Conservation (phyloP, 352 stramenopile species). For the Peronosclerospora sorghi region DNA sequence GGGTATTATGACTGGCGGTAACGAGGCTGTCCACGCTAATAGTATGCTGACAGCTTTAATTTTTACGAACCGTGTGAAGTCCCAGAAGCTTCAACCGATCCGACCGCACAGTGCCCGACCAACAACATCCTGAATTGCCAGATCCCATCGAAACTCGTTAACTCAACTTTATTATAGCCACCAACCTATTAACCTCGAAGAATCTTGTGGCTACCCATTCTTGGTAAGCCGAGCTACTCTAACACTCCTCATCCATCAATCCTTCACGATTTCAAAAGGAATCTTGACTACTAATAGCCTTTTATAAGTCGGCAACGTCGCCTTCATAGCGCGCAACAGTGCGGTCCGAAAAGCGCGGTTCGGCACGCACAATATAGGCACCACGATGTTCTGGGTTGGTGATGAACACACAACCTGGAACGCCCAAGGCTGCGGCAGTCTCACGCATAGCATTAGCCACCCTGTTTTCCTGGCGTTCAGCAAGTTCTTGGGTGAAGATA, state of each 20-base stretch:
- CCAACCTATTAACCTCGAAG: constrained; percentile 16
- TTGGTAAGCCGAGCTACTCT: background rate
- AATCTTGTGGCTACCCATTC: constrained; percentile 2
- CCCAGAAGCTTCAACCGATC: constrained; percentile 37
- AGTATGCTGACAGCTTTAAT: constrained; percentile 70
- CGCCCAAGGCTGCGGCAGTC: constrained; percentile 81
- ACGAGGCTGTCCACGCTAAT: constrained; percentile 56
- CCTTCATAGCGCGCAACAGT: constrained; percentile 75
- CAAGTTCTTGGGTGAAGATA: constrained; percentile 96
- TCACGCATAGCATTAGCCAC: constrained; percentile 96
- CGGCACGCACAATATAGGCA: constrained; percentile 90
- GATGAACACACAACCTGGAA: constrained; percentile 95
- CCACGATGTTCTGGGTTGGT: constrained; percentile 93
- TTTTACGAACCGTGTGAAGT: constrained; percentile 76
- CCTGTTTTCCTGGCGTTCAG: constrained; percentile 77
- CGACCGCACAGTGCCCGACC: constrained; percentile 39
- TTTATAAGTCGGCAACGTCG: constrained; percentile 68
- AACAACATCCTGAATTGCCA: constrained; percentile 33
- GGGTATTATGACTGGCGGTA: constrained; percentile 45
- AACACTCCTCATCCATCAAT: background rate
- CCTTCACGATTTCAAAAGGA: constrained; percentile 2
- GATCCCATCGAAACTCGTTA: background rate
- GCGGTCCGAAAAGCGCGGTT: constrained; percentile 87
- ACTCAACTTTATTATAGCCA: background rate
- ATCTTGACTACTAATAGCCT: constrained; percentile 4